Evolutionary conservation across 768 basidiomycete species (phyloP), one percentile per base, ranked within the genome.

Genomic region (Trametes gibbosa): DNA sequence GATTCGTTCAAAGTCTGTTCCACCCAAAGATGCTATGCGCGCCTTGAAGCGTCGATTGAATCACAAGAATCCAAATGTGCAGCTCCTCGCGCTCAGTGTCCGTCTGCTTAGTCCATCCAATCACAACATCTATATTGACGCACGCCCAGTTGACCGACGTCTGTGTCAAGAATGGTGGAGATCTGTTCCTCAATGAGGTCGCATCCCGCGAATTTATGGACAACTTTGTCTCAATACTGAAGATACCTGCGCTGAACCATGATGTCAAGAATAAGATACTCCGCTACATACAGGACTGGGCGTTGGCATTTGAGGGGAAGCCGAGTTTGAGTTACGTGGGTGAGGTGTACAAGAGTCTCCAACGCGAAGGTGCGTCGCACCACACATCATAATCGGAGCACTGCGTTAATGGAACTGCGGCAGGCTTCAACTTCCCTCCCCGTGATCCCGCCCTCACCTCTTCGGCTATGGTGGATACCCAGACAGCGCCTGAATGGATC

Each of bases 101-200:
- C 68, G 92, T 81, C 39, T 37, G 46, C 50, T 6, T 24, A 25
- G 40, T 16, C n/a, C 39, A 37, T 17, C 53, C 53, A 23, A 23
- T 32, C 45, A 53, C 47, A 53, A 27, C 9, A 32, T 14, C 27
- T 45, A 50, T 29, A 48, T 39, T 56, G 27, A 57, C 56, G 17
- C 57, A 52, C 48, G 46, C 48, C 0, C 70, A 96, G 90, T 79
- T 98, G 49, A 86, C 90, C 47, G 97, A 98, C 73, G 80, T 87
- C 9, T 95, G 92, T 68, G 82, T 98, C 72, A 99, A 99, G 86
- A 99, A 99, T 68, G 94, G 93, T 10, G 97, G 97, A 0, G 94
- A 98, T 64, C 84, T 86, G 43, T 98, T 99, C 69, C 76, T 98
- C 50, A 72, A 73, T 2, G 94, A 97, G 70, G 74, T 96, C 46